phyloP scores from a whole-genome alignment of 441 rosid species.

The Erodium moschatum region DNA sequence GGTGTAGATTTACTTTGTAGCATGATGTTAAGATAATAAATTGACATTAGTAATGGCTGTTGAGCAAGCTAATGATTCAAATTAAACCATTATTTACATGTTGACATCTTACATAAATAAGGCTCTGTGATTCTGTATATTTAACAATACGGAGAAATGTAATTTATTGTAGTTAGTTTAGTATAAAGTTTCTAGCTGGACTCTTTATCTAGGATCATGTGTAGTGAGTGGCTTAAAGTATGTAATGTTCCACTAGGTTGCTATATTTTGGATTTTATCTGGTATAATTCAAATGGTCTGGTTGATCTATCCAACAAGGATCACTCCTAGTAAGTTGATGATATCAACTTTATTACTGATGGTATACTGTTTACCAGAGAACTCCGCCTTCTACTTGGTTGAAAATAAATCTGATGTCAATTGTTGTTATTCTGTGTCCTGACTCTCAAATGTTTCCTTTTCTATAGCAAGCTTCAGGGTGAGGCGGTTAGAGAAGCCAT shows the following conservation, averaged over 20 bases:
- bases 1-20: neutral
- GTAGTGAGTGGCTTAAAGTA: too few relatives aligned
- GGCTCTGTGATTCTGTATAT: neutral
- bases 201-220: too few relatives aligned
- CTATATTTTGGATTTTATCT: neutral
- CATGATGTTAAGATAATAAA: neutral
- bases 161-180: too few relatives aligned
- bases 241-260: neutral
- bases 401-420: neutral
- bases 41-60: too few relatives aligned
- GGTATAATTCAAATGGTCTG: neutral
- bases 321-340: neutral
- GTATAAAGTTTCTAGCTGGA: too few relatives aligned
- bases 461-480: conserved; percentile 76
- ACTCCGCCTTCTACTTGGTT: neutral
- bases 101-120: too few relatives aligned
- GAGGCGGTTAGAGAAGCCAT: conserved; percentile 81
- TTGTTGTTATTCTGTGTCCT: neutral
- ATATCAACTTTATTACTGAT: too few relatives aligned
- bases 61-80: neutral
- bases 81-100: neutral
- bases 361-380: neutral
- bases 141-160: too few relatives aligned
- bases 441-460: neutral
- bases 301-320: neutral